phyloP scores from a whole-genome alignment of 805 yeast genomes.

The Priceomyces haplophilus region DNA sequence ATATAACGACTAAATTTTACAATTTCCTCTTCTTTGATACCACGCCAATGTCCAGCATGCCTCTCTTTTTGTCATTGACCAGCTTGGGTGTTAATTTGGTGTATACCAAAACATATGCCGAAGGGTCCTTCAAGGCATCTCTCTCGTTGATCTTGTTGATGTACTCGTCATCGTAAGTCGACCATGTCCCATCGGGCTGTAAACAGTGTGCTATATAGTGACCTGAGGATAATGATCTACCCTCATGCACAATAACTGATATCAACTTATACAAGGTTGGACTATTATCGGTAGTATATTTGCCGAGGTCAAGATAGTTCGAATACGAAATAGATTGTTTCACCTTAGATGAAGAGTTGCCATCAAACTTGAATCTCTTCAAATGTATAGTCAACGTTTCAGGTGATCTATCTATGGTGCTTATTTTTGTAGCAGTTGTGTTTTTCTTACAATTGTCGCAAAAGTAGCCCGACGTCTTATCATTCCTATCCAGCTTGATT shows the following conservation, averaged over 20 bases:
- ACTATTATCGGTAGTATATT: constrained; percentile 36
- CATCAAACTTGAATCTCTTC: constrained; percentile 87
- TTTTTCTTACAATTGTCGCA: constrained; percentile 83
- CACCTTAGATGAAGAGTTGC: constrained; percentile 75
- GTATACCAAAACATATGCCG: constrained; percentile 88
- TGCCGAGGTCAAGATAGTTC: constrained; percentile 66
- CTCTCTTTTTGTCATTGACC: constrained; percentile 7
- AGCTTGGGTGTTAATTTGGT: constrained; percentile 65
- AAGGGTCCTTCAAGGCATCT: constrained; percentile 74
- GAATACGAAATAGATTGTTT: constrained; percentile 85
- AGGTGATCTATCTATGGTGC: constrained; percentile 76
- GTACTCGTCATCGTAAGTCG: constrained; percentile 90
- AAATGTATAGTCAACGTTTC: constrained; percentile 84
- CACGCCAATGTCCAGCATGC: neutral
- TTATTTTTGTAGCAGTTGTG: constrained; percentile 74
- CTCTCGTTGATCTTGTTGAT: constrained; percentile 69
- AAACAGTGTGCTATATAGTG: constrained; percentile 89
- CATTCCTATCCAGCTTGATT: constrained; percentile 63
- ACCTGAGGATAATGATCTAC: constrained; percentile 87
- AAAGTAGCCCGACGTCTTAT: constrained; percentile 68
- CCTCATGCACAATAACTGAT: constrained; percentile 90
- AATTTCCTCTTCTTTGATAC: constrained; percentile 1
- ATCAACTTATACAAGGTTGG: constrained; percentile 64
- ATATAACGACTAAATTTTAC: neutral
- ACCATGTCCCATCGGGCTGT: constrained; percentile 92